Evolutionary conservation across 78 protist species (phyloP).

Genomic region (Cyanophora paradoxa): DNA sequence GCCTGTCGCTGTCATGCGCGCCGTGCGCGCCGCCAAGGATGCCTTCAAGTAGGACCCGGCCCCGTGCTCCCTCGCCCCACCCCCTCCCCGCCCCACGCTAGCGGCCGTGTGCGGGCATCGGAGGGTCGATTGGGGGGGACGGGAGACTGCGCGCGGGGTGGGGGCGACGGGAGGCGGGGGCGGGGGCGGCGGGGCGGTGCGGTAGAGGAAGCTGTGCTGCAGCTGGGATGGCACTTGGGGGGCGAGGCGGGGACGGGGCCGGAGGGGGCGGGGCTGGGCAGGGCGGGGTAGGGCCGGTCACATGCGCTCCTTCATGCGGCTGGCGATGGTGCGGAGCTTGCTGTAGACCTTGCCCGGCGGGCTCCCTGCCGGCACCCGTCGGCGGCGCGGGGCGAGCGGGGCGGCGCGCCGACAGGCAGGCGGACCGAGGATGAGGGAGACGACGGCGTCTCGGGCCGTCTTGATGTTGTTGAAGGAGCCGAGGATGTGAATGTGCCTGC

Average conservation of each 20-base stretch:
- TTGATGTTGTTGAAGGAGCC: slow-evolving; percentile 87
- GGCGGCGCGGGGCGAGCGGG: neutral
- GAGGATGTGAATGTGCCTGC: slow-evolving; percentile 82
- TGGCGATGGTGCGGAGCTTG: slow-evolving; percentile 65
- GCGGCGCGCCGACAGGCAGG: neutral
- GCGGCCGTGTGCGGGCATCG: slow-evolving; percentile 10
- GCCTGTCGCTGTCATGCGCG: no score
- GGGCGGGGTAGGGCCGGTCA: slow-evolving; percentile 19
- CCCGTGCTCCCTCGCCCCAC: neutral
- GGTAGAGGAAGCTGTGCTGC: no score
- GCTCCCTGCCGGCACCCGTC: slow-evolving; percentile 23
- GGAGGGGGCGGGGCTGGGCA: no score
- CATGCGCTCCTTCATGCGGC: slow-evolving; percentile 70
- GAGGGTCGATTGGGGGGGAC: no score
- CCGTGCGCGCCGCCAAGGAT: no score
- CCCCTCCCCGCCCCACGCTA: neutral
- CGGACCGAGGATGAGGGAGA: slow-evolving; percentile 82
- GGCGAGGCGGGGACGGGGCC: no score
- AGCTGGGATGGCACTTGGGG: no score
- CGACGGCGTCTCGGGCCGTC: slow-evolving; percentile 84
- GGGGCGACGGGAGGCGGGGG: no score
- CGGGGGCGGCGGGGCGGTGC: no score
- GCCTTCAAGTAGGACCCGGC: neutral
- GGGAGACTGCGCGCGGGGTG: no score
- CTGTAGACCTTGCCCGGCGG: slow-evolving; percentile 88